Base-by-base conservation (phyloP, 2,329 filamentous ascomycete genomes). In the Hymenoscyphus fructigenus region DNA sequence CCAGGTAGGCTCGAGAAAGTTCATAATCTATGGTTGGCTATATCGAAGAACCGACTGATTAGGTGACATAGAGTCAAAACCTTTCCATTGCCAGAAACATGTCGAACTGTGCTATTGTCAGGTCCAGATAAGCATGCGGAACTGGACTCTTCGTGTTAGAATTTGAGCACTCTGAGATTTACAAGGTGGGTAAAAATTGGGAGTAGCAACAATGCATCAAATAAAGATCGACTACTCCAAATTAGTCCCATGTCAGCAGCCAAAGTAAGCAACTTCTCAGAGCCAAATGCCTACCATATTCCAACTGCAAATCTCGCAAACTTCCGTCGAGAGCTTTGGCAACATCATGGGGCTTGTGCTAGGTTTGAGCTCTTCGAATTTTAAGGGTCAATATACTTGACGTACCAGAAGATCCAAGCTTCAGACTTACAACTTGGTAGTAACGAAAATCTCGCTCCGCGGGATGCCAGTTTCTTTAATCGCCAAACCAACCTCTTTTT, bases 381-480 rank as follows among this genome's bases (percentile, higher is more conserved):
- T 56, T 9, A 38, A 20, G 20, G 38, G 29, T 28, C 9, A 56
- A 47, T 3, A 61, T 28, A 20, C 53, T 41, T 56, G 29, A 23
- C 17, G n/a, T n/a, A 38, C n/a, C 1, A 15, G 34, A 36, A 14
- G 34, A 15, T 36, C 34, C 34, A 36, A 36, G n/a, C 7, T 3
- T n/a, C 20, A 9, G 15, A 28, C 32, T 38, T 32, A 61, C 50
- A 41, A 20, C 56, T 90, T 90, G 34, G 85, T 87, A 0, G 83
- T 85, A 15, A 84, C 75, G 66, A 81, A 83, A 3, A 84, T 72
- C 62, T 83, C 75, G 15, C 81, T 76, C 36, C 82, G 78, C 14
- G 78, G 71, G 1, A 83, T 69, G 3, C 78, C 77, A 68, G 77
- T 79, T 65, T 82, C 79, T 60, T 79, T 77, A 67, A 84, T 83